Percentiles rank a stretch among this genome's conserved stretches.
These are phyloP conservation scores for Sporormia fimetaria DNA, from an alignment of 495 filamentous ascomycete species.

Conservation along the genomic window DNA sequence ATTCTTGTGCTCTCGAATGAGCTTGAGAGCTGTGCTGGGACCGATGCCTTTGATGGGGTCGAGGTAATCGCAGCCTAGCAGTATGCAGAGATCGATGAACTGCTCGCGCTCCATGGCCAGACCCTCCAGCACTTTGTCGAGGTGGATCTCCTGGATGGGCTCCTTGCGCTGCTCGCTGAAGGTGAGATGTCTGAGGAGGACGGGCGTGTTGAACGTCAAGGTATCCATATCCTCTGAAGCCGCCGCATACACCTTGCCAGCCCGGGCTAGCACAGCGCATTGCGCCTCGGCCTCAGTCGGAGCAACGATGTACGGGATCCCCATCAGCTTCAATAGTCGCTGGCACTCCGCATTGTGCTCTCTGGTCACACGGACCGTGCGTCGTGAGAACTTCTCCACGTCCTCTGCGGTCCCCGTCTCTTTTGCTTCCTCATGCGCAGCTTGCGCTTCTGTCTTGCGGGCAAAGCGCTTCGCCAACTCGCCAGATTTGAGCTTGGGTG, in stretches of 20 bases:
- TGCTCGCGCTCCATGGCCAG: constrained; percentile 77
- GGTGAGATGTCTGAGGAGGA: constrained; percentile 84
- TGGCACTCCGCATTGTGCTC: constrained; percentile 97
- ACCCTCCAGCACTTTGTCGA: constrained; percentile 72
- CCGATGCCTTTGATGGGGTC: constrained; percentile 93
- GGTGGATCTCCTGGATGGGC: constrained; percentile 88
- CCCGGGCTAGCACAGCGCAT: constrained; percentile 80
- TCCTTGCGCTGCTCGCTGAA: constrained; percentile 96
- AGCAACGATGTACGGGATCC: constrained; percentile 86
- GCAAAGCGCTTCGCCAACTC: constrained; percentile 90
- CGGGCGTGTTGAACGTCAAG: constrained; percentile 83
- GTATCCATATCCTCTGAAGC: constrained; percentile 99
- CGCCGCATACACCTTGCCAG: constrained; percentile 91
- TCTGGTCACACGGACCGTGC: constrained; percentile 86
- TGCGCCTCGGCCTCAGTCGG: constrained; percentile 97
- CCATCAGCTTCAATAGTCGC: constrained; percentile 81
- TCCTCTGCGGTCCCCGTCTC: constrained; percentile 96
- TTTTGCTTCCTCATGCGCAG: constrained; percentile 86
- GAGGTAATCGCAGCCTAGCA: constrained; percentile 95
- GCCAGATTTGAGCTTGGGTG: constrained; percentile 92
- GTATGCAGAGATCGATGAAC: constrained; percentile 97
- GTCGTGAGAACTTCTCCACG: constrained; percentile 91
- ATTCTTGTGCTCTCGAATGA: constrained; percentile 80
- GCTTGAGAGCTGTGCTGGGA: constrained; percentile 75
- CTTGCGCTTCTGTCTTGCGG: constrained; percentile 77